These are phyloP conservation scores for Babesia bigemina DNA, from an alignment of 169 alveolate genomes.

Conservation along the genomic window DNA sequence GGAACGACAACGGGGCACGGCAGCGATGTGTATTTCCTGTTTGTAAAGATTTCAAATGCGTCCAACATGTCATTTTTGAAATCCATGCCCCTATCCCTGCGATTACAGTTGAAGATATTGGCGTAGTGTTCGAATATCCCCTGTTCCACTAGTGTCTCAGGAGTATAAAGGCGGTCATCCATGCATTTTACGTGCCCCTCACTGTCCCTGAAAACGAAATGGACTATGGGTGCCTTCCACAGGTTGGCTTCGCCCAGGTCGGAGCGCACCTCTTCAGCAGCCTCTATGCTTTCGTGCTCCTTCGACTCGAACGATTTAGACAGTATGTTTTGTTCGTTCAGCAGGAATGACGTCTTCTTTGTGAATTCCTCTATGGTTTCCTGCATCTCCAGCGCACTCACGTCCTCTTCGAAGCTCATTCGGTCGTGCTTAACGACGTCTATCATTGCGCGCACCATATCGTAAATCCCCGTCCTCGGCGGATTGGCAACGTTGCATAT, in stretches of 20 bases:
- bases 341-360: background rate
- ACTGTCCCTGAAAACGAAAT: constrained; percentile 61
- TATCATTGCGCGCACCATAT: constrained; percentile 51
- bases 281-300: background rate
- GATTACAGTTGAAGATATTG: constrained; percentile 37
- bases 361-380: constrained; percentile 22
- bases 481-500: constrained; percentile 37
- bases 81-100: constrained; percentile 20
- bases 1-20: constrained; percentile 48
- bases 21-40: constrained; percentile 55
- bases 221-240: constrained; percentile 62
- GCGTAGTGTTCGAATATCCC: constrained; percentile 60
- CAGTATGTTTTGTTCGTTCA: background rate
- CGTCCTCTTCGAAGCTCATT: background rate
- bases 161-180: constrained; percentile 60
- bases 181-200: constrained; percentile 58
- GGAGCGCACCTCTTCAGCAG: background rate
- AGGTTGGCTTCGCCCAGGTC: constrained; percentile 13
- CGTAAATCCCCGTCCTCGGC: constrained; percentile 45
- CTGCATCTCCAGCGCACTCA: constrained; percentile 1
- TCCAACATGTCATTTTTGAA: constrained; percentile 59
- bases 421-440: constrained; percentile 13
- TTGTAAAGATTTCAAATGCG: constrained; percentile 56
- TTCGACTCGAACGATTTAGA: constrained; percentile 6
- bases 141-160: constrained; percentile 68